Percentiles rank a stretch among this genome's conserved stretches.
These are phyloP conservation scores for Xylaria sp. DNA, from an alignment of 2,329 filamentous ascomycete species.

Conservation along the genomic window DNA sequence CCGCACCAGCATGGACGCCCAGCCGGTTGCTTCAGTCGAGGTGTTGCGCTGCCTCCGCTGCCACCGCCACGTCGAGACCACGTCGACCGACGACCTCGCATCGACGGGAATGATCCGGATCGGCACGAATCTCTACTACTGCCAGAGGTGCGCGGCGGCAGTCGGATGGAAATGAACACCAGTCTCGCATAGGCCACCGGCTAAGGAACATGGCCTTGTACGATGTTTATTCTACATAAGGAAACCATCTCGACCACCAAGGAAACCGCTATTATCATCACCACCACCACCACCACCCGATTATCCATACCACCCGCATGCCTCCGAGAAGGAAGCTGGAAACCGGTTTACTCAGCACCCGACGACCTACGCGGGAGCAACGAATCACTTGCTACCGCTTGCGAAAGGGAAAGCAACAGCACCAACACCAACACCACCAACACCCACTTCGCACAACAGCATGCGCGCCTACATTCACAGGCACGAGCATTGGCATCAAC, in stretches of 20 bases:
- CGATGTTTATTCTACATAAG: not conserved
- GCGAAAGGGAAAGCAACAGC: not conserved
- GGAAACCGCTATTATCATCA: too few species aligned
- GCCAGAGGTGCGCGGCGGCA: slow-evolving; percentile 64
- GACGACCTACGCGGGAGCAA: not conserved
- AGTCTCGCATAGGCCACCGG: not conserved
- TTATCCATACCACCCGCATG: not conserved
- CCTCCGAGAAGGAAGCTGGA: not conserved
- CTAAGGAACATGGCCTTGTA: not conserved
- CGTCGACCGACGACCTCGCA: slow-evolving; percentile 60
- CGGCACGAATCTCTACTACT: slow-evolving; percentile 68
- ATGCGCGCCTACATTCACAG: not conserved
- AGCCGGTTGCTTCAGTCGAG: slow-evolving; percentile 56
- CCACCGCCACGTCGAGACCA: slow-evolving; percentile 64
- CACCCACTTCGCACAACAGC: too few species aligned
- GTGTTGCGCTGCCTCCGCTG: slow-evolving; percentile 56
- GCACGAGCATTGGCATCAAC: not conserved
- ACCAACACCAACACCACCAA: not conserved
- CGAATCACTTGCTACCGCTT: not conserved
- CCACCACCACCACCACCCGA: too few species aligned
- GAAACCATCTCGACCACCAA: slow-evolving; percentile 2
- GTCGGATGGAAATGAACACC: slow-evolving; percentile 62
- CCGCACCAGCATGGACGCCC: slow-evolving; percentile 53
- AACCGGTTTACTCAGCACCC: not conserved
- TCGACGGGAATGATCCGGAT: slow-evolving; percentile 66